These are phyloP conservation scores for Trichoderma parareesei DNA, from an alignment of 495 filamentous ascomycete species.

Conservation along the genomic window DNA sequence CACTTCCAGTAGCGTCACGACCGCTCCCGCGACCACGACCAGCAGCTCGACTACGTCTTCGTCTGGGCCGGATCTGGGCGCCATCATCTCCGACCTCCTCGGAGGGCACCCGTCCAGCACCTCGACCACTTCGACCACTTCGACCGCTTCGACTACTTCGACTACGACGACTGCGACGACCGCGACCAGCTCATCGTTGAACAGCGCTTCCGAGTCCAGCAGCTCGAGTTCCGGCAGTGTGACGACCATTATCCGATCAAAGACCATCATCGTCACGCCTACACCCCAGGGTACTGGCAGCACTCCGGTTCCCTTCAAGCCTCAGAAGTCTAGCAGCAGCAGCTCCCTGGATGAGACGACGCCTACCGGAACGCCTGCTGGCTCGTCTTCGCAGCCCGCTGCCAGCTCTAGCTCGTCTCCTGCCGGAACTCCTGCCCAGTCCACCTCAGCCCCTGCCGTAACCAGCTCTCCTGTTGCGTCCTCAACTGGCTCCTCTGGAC, in stretches of 20 bases:
- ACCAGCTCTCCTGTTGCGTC: not conserved
- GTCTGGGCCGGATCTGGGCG: not conserved
- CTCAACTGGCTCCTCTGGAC: not conserved
- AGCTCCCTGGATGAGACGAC: too few relatives aligned
- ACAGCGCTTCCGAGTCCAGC: not conserved
- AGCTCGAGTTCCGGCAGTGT: not conserved
- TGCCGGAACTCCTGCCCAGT: not conserved
- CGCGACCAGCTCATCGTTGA: not conserved
- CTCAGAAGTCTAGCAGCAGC: too few relatives aligned
- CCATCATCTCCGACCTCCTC: not conserved
- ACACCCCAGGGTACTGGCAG: not conserved
- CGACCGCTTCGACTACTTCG: not conserved
- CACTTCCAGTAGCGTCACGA: not conserved
- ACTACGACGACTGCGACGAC: too few relatives aligned
- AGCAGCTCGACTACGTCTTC: not conserved
- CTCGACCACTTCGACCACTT: not conserved
- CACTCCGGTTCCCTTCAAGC: not conserved
- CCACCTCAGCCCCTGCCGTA: not conserved
- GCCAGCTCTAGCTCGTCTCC: not conserved
- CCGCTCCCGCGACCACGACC: not conserved
- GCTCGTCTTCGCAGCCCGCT: not conserved
- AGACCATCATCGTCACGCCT: not conserved
- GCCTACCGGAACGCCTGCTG: not conserved
- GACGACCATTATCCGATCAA: not conserved
- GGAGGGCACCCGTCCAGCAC: not conserved